Base-by-base conservation (phyloP, 257 asterid genomes). In the Solanum raphanifolium region DNA sequence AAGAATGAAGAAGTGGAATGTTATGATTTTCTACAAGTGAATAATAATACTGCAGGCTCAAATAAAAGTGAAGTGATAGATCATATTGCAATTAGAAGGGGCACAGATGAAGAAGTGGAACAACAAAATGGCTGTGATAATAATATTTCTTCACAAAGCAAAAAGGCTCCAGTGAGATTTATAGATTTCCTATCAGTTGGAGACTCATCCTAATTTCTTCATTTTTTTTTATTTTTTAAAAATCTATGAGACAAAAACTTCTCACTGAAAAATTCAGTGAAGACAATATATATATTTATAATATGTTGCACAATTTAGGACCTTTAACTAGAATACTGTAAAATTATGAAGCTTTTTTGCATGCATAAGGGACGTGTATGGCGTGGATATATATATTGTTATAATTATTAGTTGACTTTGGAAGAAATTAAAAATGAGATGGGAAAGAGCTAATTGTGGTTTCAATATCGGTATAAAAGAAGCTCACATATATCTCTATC, bases 51-150 rank as follows among this genome's bases (percentile, higher is more conserved):
- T 9, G 82, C 94, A 7, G 97, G 95, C 76, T 94, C 98, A 29
- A 95, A 92, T 82, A 90, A 87, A 86, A 94, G 97, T 87, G 98
- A 95, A 89, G 95, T 95, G 46, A 92, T 92, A 86, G 95, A 95
- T 87, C 85, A 89, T n/a, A 39, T 84, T 85, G 90, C 94, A 90
- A n/a, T n/a, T 62, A 89, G 89, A 86, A 92, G 85, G 88, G 89
- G 65, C 1, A 73, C 29, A 2, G 84, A 91, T 71, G 87, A 93
- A 27, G 97, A 94, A 90, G 96, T 94, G 9, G 95, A 95, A 85
- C 95, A 95, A 43, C 68, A 87, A 46, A 11, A 23, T 43, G 66
- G 65, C 13, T 7, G 9, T 27, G 39, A 29, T 18, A 18, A 32
- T 32, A 4, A 41, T 79, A 27, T 43, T 81, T 48, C 69, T 31